phyloP scores from a whole-genome alignment of 2,329 filamentous ascomycete genomes.

The Calonectria hongkongensis region DNA sequence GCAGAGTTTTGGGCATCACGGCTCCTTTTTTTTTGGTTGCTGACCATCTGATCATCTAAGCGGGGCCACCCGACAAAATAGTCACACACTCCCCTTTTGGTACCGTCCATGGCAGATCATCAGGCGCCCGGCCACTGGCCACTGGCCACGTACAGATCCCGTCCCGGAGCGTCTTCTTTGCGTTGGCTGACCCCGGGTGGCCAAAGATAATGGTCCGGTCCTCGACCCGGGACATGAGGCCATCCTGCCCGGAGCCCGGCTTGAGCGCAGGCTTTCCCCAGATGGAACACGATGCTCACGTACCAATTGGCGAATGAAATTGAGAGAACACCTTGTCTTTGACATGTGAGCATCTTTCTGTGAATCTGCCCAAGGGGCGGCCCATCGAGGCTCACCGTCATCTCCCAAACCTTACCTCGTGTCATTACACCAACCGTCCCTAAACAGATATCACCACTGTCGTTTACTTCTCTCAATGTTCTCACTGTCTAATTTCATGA shows the following conservation, averaged over 20 bases:
- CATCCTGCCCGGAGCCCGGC: slow-evolving; percentile 19
- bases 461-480: not conserved
- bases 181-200: slow-evolving; percentile 22
- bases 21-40: slow-evolving; percentile 18
- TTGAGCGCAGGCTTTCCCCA: slow-evolving; percentile 27
- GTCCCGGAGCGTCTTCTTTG: slow-evolving; percentile 5
- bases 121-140: slow-evolving; percentile 27
- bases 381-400: slow-evolving; percentile 10
- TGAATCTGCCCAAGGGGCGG: slow-evolving; percentile 3
- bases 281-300: slow-evolving; percentile 5
- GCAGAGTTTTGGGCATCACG: slow-evolving; percentile 21
- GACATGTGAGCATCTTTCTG: not conserved
- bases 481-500: not conserved
- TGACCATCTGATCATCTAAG: slow-evolving; percentile 38
- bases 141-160: slow-evolving; percentile 28
- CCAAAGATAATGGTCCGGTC: slow-evolving; percentile 33
- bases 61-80: slow-evolving; percentile 37
- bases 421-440: slow-evolving; percentile 2
- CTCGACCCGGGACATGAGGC: slow-evolving; percentile 17
- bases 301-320: slow-evolving; percentile 16
- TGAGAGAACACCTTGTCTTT: not conserved
- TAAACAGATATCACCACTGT: not conserved
- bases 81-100: slow-evolving; percentile 24
- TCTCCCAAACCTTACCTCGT: slow-evolving; percentile 12
- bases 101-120: slow-evolving; percentile 28